Conservation (phyloP, 139 green algal genomes). For the Chlamydomonas sphaeroides region DNA sequence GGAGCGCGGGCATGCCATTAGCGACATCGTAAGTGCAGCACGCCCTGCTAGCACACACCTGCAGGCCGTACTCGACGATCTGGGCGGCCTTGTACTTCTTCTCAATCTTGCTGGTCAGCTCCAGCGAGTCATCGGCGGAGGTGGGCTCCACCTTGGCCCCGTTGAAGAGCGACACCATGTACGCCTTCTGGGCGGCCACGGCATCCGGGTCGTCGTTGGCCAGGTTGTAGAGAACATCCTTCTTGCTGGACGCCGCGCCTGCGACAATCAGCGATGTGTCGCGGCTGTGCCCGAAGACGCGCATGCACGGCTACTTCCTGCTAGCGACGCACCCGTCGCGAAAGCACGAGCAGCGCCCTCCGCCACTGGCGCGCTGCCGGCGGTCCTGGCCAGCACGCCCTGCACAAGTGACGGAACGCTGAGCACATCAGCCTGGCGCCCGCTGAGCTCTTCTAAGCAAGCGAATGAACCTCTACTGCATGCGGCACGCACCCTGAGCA, state of each 20-base stretch:
- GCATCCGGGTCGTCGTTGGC: conserved; percentile 51
- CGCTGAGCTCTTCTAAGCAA: no score
- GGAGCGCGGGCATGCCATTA: no score
- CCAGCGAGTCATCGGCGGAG: conserved; percentile 39
- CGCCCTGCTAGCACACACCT: conserved; percentile 31
- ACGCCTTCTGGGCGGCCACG: conserved; percentile 46
- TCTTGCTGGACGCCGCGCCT: conserved; percentile 51
- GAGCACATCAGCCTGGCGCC: background rate
- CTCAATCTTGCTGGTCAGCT: conserved; percentile 60
- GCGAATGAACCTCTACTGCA: no score
- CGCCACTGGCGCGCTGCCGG: conserved; percentile 13
- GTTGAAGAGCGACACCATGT: conserved; percentile 42
- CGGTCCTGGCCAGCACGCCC: conserved; percentile 32
- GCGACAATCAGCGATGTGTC: conserved; percentile 1
- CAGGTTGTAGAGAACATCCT: conserved; percentile 53
- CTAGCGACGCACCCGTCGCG: background rate
- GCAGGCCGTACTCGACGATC: conserved; percentile 61
- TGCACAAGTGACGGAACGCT: conserved; percentile 5
- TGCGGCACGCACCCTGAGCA: no score
- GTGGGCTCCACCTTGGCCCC: conserved; percentile 29
- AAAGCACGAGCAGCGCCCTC: conserved; percentile 30
- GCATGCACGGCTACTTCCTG: background rate
- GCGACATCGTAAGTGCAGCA: background rate
- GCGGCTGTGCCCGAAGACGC: background rate
- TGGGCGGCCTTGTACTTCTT: conserved; percentile 69